Evolutionary conservation across 2,329 filamentous ascomycete species (phyloP).

Genomic region (Paecilomyces sp.): DNA sequence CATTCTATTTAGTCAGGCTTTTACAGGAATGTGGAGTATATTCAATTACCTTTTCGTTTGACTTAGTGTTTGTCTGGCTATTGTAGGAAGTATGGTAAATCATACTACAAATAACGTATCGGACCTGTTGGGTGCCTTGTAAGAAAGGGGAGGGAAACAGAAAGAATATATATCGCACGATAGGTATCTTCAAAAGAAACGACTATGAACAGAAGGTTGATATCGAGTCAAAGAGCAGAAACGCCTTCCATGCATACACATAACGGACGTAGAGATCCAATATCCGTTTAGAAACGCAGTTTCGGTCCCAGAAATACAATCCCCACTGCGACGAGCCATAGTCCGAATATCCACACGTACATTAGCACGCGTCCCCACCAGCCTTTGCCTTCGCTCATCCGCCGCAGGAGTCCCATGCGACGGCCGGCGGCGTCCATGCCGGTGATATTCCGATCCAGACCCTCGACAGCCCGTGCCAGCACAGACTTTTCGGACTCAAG

Average conservation of each 20-base stretch:
- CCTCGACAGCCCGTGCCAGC: slow-evolving; percentile 62
- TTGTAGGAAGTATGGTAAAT: too few relatives aligned
- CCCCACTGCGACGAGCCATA: slow-evolving; percentile 71
- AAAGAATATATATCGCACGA: background rate
- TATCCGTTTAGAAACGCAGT: slow-evolving; percentile 60
- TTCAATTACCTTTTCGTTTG: background rate
- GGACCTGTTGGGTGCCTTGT: too few relatives aligned
- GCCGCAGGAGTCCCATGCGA: slow-evolving; percentile 67
- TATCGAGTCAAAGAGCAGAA: background rate
- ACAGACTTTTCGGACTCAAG: slow-evolving; percentile 70
- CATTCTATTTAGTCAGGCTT: slow-evolving; percentile 23
- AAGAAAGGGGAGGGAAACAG: background rate
- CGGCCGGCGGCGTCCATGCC: slow-evolving; percentile 70
- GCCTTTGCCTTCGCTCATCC: slow-evolving; percentile 80
- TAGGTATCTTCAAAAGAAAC: background rate
- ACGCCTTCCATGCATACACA: background rate
- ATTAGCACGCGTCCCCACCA: slow-evolving; percentile 80
- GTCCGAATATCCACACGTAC: slow-evolving; percentile 73
- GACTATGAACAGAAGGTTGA: too few relatives aligned
- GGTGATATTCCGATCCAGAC: slow-evolving; percentile 67
- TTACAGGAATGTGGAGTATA: slow-evolving; percentile 15
- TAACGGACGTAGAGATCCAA: background rate
- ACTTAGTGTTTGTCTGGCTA: too few relatives aligned
- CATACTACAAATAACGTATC: too few relatives aligned
- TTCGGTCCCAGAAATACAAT: slow-evolving; percentile 85